A percentile compares a stretch with the other conserved stretches of the same genome.
phyloP scores from a whole-genome alignment of 768 basidiomycete species.

The Suillus luteus region DNA sequence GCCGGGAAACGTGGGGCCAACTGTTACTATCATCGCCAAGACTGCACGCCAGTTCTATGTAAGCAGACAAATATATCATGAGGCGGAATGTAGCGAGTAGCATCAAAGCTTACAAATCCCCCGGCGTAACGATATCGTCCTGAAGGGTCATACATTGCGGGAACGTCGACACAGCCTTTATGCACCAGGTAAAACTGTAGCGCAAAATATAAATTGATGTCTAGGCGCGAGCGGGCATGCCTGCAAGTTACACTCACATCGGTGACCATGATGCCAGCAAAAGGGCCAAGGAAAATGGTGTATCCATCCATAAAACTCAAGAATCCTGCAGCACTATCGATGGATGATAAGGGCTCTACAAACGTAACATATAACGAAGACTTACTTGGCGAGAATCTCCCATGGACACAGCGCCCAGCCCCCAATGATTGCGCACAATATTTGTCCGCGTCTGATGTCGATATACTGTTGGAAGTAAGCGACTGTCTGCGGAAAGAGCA shows the following conservation, averaged over 20 bases:
- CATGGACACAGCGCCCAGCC: constrained; percentile 86
- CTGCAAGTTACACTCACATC: constrained; percentile 42
- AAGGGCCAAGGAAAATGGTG: constrained; percentile 83
- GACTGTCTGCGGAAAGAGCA: not conserved
- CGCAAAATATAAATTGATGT: constrained; percentile 6
- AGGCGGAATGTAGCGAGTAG: not conserved
- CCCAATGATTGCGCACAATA: constrained; percentile 38
- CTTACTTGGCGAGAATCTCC: constrained; percentile 66
- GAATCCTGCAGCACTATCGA: constrained; percentile 60
- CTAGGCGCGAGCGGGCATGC: not conserved
- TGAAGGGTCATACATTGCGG: constrained; percentile 79
- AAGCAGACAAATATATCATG: not conserved
- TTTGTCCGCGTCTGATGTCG: constrained; percentile 32
- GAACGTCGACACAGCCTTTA: constrained; percentile 71
- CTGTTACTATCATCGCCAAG: constrained; percentile 65
- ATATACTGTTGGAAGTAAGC: constrained; percentile 24
- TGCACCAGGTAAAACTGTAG: constrained; percentile 79
- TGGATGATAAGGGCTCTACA: not conserved
- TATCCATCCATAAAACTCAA: constrained; percentile 82
- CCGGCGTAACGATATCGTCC: constrained; percentile 78
- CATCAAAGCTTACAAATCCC: constrained; percentile 62
- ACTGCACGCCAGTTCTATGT: constrained; percentile 80
- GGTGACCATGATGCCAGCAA: constrained; percentile 73
- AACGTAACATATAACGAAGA: not conserved
- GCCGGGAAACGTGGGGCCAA: constrained; percentile 76